phyloP scores from a whole-genome alignment of 225 moss, liverwort and hornwort genomes.

The Rhytidiadelphus loreus region DNA sequence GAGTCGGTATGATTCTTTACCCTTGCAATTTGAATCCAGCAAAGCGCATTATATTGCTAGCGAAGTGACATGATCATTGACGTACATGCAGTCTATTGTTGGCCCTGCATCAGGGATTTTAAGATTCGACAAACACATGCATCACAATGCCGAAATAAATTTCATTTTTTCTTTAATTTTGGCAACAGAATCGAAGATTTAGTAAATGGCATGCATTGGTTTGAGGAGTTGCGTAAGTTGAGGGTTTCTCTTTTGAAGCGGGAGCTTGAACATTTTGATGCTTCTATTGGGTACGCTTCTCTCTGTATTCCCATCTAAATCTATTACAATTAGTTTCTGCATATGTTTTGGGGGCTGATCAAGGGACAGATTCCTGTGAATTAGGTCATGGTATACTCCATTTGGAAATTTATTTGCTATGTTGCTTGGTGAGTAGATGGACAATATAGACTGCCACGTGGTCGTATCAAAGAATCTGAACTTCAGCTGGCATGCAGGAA shows the following conservation, averaged over 20 bases:
- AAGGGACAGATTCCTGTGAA: neutral
- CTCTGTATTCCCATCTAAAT: neutral
- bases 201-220: conserved; percentile 42
- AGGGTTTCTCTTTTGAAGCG: conserved; percentile 73
- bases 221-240: conserved; percentile 67
- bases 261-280: conserved; percentile 67
- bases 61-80: neutral
- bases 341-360: neutral
- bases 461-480: neutral
- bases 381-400: neutral
- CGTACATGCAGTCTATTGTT: neutral
- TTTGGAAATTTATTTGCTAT: neutral
- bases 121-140: neutral
- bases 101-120: neutral
- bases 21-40: neutral
- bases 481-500: conserved; percentile 7
- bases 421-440: neutral
- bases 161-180: neutral
- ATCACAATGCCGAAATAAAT: neutral
- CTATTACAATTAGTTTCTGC: neutral
- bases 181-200: conserved; percentile 26
- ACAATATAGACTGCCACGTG: neutral
- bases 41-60: neutral
- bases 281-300: conserved; percentile 48
- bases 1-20: neutral